A percentile compares a stretch with the other conserved stretches of the same genome.
Evolutionary conservation across 768 basidiomycete genomes (phyloP).

Genomic region (Naganishia kalamii): DNA sequence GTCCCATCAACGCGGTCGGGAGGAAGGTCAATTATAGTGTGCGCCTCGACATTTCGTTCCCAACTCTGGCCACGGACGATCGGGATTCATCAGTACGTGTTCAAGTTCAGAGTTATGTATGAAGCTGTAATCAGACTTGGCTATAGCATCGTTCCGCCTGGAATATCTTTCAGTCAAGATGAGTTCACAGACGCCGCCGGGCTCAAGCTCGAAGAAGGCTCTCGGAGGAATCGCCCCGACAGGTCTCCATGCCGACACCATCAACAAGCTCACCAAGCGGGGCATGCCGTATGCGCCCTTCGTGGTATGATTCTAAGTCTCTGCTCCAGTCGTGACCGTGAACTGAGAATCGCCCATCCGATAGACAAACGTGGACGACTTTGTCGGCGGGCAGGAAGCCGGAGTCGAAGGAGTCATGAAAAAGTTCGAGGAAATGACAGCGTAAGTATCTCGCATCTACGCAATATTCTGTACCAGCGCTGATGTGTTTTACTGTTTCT

Average conservation of each 20-base stretch:
- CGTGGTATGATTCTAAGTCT: slow-evolving; percentile 57
- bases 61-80: slow-evolving; percentile 3
- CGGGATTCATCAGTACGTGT: neutral
- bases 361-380: slow-evolving; percentile 80
- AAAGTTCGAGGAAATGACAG: slow-evolving; percentile 82
- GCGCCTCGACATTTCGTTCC: neutral
- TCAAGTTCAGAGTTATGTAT: no score
- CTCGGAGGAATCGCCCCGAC: slow-evolving; percentile 19
- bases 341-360: neutral
- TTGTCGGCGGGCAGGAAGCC: slow-evolving; percentile 69
- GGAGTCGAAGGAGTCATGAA: slow-evolving; percentile 72
- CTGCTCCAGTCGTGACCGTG: neutral
- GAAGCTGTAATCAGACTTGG: no score
- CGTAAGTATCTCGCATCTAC: slow-evolving; percentile 56
- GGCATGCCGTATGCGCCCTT: slow-evolving; percentile 95
- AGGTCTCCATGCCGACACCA: slow-evolving; percentile 21
- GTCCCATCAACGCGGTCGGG: neutral
- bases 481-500: neutral
- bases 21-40: neutral
- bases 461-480: neutral
- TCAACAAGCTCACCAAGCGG: slow-evolving; percentile 64
- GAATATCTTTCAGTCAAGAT: neutral
- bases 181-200: neutral
- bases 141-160: no score
- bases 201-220: slow-evolving; percentile 1